Evolutionary conservation across 169 alveolate genomes (phyloP), one percentile per base, ranked within the genome.

Genomic region (Cyclospora cayetanensis): DNA sequence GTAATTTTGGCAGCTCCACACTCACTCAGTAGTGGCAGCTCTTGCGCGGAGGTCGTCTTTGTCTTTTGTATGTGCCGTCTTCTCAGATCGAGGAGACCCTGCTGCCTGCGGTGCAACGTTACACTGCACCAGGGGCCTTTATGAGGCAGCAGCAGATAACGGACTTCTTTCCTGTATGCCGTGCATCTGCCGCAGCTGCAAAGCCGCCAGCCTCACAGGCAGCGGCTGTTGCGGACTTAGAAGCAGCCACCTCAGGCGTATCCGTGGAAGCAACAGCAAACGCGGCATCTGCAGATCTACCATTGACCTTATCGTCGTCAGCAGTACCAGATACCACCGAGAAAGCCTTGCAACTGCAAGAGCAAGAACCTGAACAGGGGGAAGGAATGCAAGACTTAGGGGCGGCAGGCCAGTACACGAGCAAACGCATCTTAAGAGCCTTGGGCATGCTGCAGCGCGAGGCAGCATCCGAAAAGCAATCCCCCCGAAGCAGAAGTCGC

Each of bases 401-500:
- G 27, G 72, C 72, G 22, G 72, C 72, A 60, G 72, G 72, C 34
- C 35, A 60, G 72, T 25, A 25, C 72, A 65, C 53, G 2, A 39
- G 46, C 43, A 55, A 3, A 77, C 29, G 46, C 35, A 11, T 7
- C 39, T 15, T 35, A 42, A 20, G 39, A 1, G 39, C 18, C 18
- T 42, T 15, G 22, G 22, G n/a, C 39, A 42, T 50, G 22, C 89
- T 22, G 87, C 87, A 79, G 76, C 27, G 27, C 7, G 76, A 63
- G 27, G 34, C 39, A 63, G 27, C 27, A 27, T 5, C 34, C 7
- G 76, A 11, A 25, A 63, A 27, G 88, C 88, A 31, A 42, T 46
- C 34, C 5, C 18, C 42, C 65, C 68, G 72, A 39, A 29, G 68
- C 88, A 27, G 88, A 52, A 74, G 86, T 35, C 27, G 86, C 4